Conservation (phyloP, 1,284 basidiomycete genomes). For the Pulchroboletus neoregius region DNA sequence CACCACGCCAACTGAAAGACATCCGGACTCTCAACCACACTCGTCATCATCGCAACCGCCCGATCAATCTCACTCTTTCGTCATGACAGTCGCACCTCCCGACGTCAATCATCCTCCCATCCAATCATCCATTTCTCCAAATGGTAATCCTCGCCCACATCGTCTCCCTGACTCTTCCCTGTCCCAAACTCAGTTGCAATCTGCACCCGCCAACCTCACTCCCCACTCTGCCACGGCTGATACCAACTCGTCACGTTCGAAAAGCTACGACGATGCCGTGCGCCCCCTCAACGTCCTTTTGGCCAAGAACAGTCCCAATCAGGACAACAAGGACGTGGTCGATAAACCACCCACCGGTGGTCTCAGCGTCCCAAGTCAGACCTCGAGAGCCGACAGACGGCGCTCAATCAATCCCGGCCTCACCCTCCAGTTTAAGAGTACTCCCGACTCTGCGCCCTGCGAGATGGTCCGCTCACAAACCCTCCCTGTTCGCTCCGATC, state of each 20-base stretch:
- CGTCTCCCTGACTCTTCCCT: background rate
- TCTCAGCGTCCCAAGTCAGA: slow-evolving; percentile 28
- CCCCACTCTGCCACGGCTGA: slow-evolving; percentile 14
- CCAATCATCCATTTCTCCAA: slow-evolving; percentile 6
- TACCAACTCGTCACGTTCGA: slow-evolving; percentile 38
- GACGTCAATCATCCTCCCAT: slow-evolving; percentile 10
- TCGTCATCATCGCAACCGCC: slow-evolving; percentile 14
- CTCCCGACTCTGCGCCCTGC: slow-evolving; percentile 34
- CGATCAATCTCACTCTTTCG: slow-evolving; percentile 32
- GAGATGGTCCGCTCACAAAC: slow-evolving; percentile 37
- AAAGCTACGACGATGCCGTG: slow-evolving; percentile 58
- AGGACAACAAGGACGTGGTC: slow-evolving; percentile 6
- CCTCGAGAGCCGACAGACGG: slow-evolving; percentile 37
- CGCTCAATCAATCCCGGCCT: slow-evolving; percentile 43
- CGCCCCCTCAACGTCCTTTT: slow-evolving; percentile 49
- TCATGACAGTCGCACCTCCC: slow-evolving; percentile 42
- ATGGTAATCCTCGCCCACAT: background rate
- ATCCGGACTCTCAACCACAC: background rate
- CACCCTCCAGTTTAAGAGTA: slow-evolving; percentile 33
- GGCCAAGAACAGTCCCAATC: slow-evolving; percentile 23
- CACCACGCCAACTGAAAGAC: slow-evolving; percentile 15
- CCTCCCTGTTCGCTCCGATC: slow-evolving; percentile 21
- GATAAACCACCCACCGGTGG: slow-evolving; percentile 4
- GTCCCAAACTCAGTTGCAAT: slow-evolving; percentile 14
- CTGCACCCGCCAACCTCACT: slow-evolving; percentile 19